phyloP scores from a whole-genome alignment of 176 grass and related monocot genomes.

The Poa annua region DNA sequence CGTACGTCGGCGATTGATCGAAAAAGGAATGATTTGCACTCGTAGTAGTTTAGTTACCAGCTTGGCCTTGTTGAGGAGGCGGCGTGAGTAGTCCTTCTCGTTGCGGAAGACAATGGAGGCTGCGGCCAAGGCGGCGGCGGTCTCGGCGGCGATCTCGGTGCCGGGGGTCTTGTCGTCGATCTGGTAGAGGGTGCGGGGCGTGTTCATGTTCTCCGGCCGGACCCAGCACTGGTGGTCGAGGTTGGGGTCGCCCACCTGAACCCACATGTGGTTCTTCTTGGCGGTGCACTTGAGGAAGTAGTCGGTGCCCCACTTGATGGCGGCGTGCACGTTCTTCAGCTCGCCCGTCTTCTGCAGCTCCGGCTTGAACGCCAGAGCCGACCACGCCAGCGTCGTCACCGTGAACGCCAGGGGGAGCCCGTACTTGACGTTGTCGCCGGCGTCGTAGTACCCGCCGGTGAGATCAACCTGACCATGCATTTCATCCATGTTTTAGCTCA shows the following conservation, averaged over 20 bases:
- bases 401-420: slow-evolving; percentile 91
- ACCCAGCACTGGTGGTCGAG: slow-evolving; percentile 90
- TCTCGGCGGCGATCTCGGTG: slow-evolving; percentile 93
- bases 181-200: slow-evolving; percentile 85
- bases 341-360: slow-evolving; percentile 69
- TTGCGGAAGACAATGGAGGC: slow-evolving; percentile 72
- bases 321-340: slow-evolving; percentile 61
- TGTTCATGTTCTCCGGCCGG: slow-evolving; percentile 90
- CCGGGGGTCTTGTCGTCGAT: slow-evolving; percentile 70
- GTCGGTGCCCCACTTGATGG: slow-evolving; percentile 89
- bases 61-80: slow-evolving; percentile 93
- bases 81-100: slow-evolving; percentile 60
- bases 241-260: slow-evolving; percentile 90
- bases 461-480: slow-evolving; percentile 67
- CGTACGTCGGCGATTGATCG: too few relatives aligned
- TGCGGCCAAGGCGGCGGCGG: slow-evolving; percentile 80
- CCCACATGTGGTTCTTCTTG: slow-evolving; percentile 86
- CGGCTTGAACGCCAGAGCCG: slow-evolving; percentile 58
- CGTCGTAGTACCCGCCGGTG: slow-evolving; percentile 91
- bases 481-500: neutral
- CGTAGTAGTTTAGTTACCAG: slow-evolving; percentile 43
- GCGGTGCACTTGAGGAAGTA: slow-evolving; percentile 72
- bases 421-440: slow-evolving; percentile 98
- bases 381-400: slow-evolving; percentile 86
- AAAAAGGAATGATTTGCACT: too few relatives aligned